Evolutionary conservation across 345 rosid genomes (phyloP).

Genomic region (Limnanthes douglasii): DNA sequence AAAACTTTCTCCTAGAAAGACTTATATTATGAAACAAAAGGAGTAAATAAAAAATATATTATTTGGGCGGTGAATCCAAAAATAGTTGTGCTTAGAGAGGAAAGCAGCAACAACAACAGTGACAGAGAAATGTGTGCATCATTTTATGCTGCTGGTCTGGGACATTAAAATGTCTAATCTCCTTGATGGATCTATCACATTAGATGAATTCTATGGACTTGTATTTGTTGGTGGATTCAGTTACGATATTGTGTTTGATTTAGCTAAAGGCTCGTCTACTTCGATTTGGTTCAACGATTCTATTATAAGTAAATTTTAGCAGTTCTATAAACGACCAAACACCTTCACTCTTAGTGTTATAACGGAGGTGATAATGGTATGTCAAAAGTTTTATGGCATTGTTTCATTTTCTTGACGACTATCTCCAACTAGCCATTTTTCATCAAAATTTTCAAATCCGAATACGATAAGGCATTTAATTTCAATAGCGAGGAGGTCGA

Average conservation of each 20-base stretch:
- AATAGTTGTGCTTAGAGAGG: conserved; percentile 63
- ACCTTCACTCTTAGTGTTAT: conserved; percentile 68
- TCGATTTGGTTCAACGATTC: too few species aligned
- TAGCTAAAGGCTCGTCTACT: too few species aligned
- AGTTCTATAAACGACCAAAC: conserved; percentile 51
- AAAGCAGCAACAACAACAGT: conserved; percentile 72
- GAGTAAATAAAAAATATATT: conserved; percentile 35
- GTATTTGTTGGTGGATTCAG: conserved; percentile 74
- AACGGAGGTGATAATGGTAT: too few species aligned
- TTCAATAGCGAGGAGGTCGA: too few species aligned
- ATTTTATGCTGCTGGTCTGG: conserved; percentile 59
- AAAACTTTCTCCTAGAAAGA: too few species aligned
- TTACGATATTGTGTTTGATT: conserved; percentile 62
- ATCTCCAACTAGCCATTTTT: too few species aligned
- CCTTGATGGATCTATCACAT: conserved; percentile 26
- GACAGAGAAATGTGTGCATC: conserved; percentile 78
- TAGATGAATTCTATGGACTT: conserved; percentile 41
- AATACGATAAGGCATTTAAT: too few species aligned
- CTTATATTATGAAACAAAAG: too few species aligned
- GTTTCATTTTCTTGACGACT: too few species aligned
- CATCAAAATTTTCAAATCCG: too few species aligned
- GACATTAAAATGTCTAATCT: conserved; percentile 66
- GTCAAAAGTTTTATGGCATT: too few species aligned
- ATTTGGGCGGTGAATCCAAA: conserved; percentile 38
- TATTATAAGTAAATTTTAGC: conserved; percentile 67